These are phyloP conservation scores for Malassezia slooffiae DNA, from an alignment of 1,284 basidiomycete species.

Conservation along the genomic window DNA sequence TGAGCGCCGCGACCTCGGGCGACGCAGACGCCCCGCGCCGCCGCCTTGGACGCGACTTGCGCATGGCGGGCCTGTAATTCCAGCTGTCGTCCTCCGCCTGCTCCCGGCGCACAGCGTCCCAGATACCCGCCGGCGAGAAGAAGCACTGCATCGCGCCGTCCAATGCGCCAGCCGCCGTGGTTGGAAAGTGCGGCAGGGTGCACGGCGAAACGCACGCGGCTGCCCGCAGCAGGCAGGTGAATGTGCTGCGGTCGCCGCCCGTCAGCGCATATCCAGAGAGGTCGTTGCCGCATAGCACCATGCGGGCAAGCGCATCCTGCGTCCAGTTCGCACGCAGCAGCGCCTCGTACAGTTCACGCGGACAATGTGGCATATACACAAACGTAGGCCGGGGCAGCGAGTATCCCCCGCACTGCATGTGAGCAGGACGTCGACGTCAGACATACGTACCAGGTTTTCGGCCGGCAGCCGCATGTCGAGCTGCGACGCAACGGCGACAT, in stretches of 20 bases:
- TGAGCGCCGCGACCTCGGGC: neutral
- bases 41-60: neutral
- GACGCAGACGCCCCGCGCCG: neutral
- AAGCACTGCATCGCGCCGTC: constrained; percentile 7
- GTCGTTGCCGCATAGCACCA: constrained; percentile 16
- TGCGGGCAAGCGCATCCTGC: neutral
- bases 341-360: constrained; percentile 17
- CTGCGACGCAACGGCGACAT: constrained; percentile 1
- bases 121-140: constrained; percentile 3
- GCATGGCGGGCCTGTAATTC: constrained; percentile 1
- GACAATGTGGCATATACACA: constrained; percentile 22
- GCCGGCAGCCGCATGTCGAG: neutral
- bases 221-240: neutral
- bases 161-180: constrained; percentile 3
- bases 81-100: neutral
- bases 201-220: neutral
- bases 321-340: constrained; percentile 19
- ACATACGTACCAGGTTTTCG: constrained; percentile 3
- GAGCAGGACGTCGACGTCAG: too few relatives aligned
- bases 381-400: constrained; percentile 11
- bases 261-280: constrained; percentile 1
- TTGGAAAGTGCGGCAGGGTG: neutral
- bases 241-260: neutral
- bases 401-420: constrained; percentile 9
- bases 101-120: neutral